Evolutionary conservation across 495 filamentous ascomycete species (phyloP).

Genomic region (Penicillium soppii): DNA sequence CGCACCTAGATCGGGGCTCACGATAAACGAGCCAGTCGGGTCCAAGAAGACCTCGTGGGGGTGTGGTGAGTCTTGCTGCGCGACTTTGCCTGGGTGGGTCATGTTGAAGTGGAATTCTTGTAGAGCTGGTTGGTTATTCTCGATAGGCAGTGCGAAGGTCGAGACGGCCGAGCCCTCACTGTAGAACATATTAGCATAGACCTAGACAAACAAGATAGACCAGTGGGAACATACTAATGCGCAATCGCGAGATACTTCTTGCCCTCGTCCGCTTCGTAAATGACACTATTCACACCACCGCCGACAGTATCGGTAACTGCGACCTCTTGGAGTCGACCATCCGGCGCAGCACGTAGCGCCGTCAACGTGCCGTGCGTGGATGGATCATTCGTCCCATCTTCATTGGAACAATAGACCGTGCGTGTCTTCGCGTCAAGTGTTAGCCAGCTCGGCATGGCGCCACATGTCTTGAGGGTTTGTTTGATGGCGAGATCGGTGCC

Average conservation of each 20-base stretch:
- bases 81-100: constrained; percentile 44
- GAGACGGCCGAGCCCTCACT: constrained; percentile 38
- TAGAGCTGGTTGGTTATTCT: constrained; percentile 20
- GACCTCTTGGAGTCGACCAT: constrained; percentile 28
- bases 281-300: constrained; percentile 40
- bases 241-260: constrained; percentile 41
- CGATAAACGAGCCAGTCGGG: constrained; percentile 61
- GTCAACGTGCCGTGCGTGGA: constrained; percentile 31
- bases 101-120: constrained; percentile 55
- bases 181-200: constrained; percentile 8
- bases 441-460: constrained; percentile 58
- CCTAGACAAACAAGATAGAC: neutral
- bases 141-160: constrained; percentile 35
- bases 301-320: constrained; percentile 26
- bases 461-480: constrained; percentile 44
- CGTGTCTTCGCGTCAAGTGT: constrained; percentile 51
- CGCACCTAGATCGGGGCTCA: constrained; percentile 70
- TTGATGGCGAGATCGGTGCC: constrained; percentile 36
- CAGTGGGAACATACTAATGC: constrained; percentile 46
- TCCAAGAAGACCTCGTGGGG: constrained; percentile 71
- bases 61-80: constrained; percentile 65
- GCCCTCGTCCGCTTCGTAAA: constrained; percentile 31
- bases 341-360: constrained; percentile 14
- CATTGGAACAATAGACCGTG: constrained; percentile 62
- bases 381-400: constrained; percentile 48